Base-by-base conservation (phyloP, 768 basidiomycete species). In the Lactifluus volemus region DNA sequence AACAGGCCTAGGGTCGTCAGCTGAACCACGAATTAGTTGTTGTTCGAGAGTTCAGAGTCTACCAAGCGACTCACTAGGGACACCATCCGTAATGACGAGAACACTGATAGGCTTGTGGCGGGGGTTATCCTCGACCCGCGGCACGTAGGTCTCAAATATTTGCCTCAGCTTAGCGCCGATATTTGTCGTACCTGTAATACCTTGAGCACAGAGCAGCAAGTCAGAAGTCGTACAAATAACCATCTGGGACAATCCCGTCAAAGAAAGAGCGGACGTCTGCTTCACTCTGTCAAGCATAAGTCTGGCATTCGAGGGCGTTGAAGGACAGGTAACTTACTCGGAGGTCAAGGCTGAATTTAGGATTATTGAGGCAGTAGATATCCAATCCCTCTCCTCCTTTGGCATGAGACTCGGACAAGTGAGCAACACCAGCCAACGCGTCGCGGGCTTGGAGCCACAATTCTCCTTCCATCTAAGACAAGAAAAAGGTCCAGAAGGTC, bases 341-440 rank as follows among this genome's bases (percentile, higher is more conserved):
- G 47, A 65, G 25, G 15, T 59, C 53, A n/a, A 45, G 53, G 14
- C 44, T 49, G 57, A 25, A 56, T 7, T 34, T 8, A 4, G 67
- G 64, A 11, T 55, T 50, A 59, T 78, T 79, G 66, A 78, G 71
- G 66, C 79, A 78, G 62, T 76, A 71, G 12, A 79, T 68, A 42
- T 79, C 79, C 49, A 73, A 30, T 11, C 79, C 77, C 32, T 71
- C 74, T 10, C 71, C 70, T 14, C 72, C 76, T 52, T 75, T 73
- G 41, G 68, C 62, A 32, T 69, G 71, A 25, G 75, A n/a, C n/a
- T n/a, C n/a, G n/a, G n/a, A 73, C 3, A 74, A 63, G 39, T 77
- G 73, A 5, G 74, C 71, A 25, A 78, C 70, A 49, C 73, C 77
- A 47, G 70, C 76, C 21, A 79, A 71, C 2, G 79, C 77, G 41